These are phyloP conservation scores for Aspergillus caelatus DNA, from an alignment of 2,329 filamentous ascomycete species.

Conservation along the genomic window DNA sequence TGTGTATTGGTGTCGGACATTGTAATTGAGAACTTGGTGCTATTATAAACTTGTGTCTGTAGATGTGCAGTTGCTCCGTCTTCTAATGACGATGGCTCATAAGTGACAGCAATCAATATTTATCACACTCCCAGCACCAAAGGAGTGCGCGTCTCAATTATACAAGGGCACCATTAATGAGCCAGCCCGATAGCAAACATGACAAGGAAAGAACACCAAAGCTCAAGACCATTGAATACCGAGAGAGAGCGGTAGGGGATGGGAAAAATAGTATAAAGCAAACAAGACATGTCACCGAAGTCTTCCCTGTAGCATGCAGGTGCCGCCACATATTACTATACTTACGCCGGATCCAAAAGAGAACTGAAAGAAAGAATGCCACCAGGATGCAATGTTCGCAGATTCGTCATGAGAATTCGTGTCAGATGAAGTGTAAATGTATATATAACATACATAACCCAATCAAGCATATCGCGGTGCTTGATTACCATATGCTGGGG, in stretches of 20 bases:
- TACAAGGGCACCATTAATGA: background rate
- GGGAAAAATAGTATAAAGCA: background rate
- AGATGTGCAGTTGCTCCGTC: background rate
- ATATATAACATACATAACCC: background rate
- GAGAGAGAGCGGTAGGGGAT: background rate
- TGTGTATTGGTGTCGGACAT: background rate
- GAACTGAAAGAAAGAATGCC: background rate
- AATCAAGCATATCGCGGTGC: constrained; percentile 30
- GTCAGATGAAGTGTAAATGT: constrained; percentile 9
- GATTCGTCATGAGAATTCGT: constrained; percentile 10
- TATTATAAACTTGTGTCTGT: background rate
- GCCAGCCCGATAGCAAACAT: background rate
- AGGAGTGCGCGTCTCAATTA: background rate
- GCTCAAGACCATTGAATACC: background rate
- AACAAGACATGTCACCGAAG: background rate
- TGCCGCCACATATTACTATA: background rate
- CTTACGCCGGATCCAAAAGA: constrained; percentile 5
- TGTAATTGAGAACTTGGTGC: background rate
- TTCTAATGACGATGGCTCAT: no score
- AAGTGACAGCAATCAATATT: background rate
- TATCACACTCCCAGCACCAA: background rate
- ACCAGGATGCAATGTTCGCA: background rate
- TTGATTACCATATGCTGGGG: constrained; percentile 4
- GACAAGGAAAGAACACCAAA: background rate
- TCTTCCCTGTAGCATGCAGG: background rate